Conservation (phyloP, 345 rosid genomes). For the Xanthoceras sorbifolium region DNA sequence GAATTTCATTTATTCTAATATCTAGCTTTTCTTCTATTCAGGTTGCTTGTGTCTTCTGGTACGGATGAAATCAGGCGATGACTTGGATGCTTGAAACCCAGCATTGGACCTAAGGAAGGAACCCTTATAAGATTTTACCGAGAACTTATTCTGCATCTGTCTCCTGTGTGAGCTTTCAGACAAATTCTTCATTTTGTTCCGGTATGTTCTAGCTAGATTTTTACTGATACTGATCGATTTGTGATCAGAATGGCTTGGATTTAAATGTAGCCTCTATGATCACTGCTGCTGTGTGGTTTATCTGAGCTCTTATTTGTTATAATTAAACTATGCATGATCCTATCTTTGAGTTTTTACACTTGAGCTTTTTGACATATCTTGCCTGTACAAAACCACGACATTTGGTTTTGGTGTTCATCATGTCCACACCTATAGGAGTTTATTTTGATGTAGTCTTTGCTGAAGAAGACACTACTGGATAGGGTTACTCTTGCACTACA, state of each 20-base stretch:
- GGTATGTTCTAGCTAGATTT: conserved; percentile 2
- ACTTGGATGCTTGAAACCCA: not conserved
- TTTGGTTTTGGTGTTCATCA: not conserved
- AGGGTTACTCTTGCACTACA: not conserved
- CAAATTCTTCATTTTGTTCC: not conserved
- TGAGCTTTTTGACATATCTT: not conserved
- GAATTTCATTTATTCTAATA: not conserved
- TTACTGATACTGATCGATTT: not conserved
- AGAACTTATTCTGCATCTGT: conserved; percentile 9
- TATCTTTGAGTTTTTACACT: not conserved
- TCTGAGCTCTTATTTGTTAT: not conserved
- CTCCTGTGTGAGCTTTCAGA: conserved; percentile 1
- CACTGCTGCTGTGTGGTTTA: not conserved
- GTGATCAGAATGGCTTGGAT: not conserved
- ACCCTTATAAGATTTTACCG: not conserved
- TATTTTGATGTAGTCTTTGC: not conserved
- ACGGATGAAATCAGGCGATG: not conserved
- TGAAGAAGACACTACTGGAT: not conserved
- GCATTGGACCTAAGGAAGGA: not conserved
- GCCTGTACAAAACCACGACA: not conserved
- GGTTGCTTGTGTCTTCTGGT: not conserved
- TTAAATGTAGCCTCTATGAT: not conserved
- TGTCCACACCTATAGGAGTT: not conserved
- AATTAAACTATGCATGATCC: not conserved
- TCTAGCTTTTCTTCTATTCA: not conserved